A percentile compares a stretch with the other conserved stretches of the same genome.
Evolutionary conservation across 73 alveolate species (phyloP).

Genomic region (Tetrahymena borealis): DNA sequence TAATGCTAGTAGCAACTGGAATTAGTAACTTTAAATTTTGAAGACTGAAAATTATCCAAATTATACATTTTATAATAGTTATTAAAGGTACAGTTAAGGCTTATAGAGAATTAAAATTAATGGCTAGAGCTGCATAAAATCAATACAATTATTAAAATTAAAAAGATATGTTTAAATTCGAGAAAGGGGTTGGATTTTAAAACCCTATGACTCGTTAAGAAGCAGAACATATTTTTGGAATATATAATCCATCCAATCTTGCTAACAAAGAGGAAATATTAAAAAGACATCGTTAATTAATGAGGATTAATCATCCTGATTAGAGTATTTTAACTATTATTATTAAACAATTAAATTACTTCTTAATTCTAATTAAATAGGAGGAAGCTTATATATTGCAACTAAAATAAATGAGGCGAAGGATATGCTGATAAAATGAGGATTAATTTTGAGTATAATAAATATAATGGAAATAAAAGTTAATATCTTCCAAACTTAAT

Average conservation of each 20-base stretch:
- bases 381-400: not conserved
- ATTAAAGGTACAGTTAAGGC: not conserved
- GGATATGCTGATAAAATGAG: not conserved
- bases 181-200: not conserved
- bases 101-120: not conserved
- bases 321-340: not conserved
- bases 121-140: not conserved
- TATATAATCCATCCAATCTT: not conserved
- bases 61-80: not conserved
- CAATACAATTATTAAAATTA: not conserved
- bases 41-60: not conserved
- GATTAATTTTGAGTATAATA: too few species aligned
- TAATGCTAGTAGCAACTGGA: not conserved
- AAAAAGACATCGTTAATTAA: not conserved
- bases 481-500: too few species aligned
- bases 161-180: not conserved
- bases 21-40: not conserved
- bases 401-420: not conserved
- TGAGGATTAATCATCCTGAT: not conserved
- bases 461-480: too few species aligned
- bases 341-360: not conserved
- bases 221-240: not conserved
- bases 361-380: not conserved
- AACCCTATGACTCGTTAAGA: not conserved
- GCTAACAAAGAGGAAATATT: not conserved